Base-by-base conservation (phyloP, 75 land plant species). In the Pinus albicaulis region DNA sequence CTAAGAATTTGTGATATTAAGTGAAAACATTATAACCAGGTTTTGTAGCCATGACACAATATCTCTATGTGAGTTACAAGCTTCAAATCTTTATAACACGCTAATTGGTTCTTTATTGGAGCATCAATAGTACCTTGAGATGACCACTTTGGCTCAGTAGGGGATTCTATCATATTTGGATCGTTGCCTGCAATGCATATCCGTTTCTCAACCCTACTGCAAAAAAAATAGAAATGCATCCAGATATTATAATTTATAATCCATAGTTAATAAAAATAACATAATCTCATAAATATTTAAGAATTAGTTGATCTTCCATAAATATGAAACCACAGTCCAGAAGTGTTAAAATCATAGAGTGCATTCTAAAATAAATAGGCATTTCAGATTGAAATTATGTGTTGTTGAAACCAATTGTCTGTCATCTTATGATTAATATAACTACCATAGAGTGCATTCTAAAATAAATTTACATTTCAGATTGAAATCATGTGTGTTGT, bases 111-210 rank as follows among this genome's bases (percentile, higher is more conserved):
- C 14, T n/a, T 41, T 41, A 48, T 10, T 48, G 53, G 12, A 48
- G 53, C 53, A 71, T 8, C 57, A 20, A 76, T 38, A 64, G 20
- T 83, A 96, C 99, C 99, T 82, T 85, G 73, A 13, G 97, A 73
- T n/a, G 99, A 93, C 99, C 99, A 96, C 87, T 82, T 88, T 55
- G 97, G 99, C 83, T 96, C 98, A 69, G 88, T 92, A 8, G 97
- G 94, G 72, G 97, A 91, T 71, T 96, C 99, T 41, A 88, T 79
- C 57, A 92, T 44, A 36, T 28, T 60, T 74, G 82, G 80, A 86
- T 94, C 90, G 38, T 82, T 85, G 24, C 99, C 99, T 81, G 98
- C 95, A 76, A 96, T 81, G 82, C 99, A 94, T 5, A 84, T 24
- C 12, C 86, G 87, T 11, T 86, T 71, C 71, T 59, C 48, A 72